These are phyloP conservation scores for Candida buenavistaensis DNA, from an alignment of 1,139 yeast genomes.

Conservation along the genomic window DNA sequence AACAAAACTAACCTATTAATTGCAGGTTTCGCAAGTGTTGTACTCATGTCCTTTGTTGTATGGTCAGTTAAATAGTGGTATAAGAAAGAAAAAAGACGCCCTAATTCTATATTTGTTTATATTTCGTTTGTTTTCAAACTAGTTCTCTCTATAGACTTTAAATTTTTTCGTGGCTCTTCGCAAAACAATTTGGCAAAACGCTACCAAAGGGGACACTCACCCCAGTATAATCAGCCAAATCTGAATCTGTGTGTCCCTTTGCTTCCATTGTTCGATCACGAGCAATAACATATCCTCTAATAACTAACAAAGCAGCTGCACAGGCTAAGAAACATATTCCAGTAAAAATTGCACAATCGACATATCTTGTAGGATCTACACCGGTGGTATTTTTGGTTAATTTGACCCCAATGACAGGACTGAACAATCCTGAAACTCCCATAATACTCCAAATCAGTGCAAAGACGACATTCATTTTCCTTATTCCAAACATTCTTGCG, in stretches of 20 bases:
- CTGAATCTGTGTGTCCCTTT: slow-evolving; percentile 19
- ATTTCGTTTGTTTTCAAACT: too few species aligned
- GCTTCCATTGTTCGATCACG: slow-evolving; percentile 34
- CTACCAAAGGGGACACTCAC: slow-evolving; percentile 19
- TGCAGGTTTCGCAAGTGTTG: slow-evolving; percentile 1
- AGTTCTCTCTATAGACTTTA: too few species aligned
- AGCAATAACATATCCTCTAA: slow-evolving; percentile 52
- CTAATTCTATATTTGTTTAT: not conserved
- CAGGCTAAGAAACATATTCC: slow-evolving; percentile 52
- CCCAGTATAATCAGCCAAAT: slow-evolving; percentile 18
- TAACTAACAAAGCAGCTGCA: slow-evolving; percentile 32
- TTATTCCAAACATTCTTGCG: slow-evolving; percentile 46
- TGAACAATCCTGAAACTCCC: slow-evolving; percentile 47
- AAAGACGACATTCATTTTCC: slow-evolving; percentile 49
- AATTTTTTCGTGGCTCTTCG: slow-evolving; percentile 11
- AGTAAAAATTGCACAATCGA: slow-evolving; percentile 52
- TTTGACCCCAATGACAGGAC: slow-evolving; percentile 55
- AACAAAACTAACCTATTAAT: slow-evolving; percentile 28
- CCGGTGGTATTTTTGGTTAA: slow-evolving; percentile 38
- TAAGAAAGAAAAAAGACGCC: not conserved
- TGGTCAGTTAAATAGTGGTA: not conserved
- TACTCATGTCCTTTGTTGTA: slow-evolving; percentile 1
- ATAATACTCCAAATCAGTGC: slow-evolving; percentile 48
- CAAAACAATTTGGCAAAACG: slow-evolving; percentile 18
- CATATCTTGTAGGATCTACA: slow-evolving; percentile 45